Base-by-base conservation (phyloP, 331 rosid genomes). In the Quercus tomentella region DNA sequence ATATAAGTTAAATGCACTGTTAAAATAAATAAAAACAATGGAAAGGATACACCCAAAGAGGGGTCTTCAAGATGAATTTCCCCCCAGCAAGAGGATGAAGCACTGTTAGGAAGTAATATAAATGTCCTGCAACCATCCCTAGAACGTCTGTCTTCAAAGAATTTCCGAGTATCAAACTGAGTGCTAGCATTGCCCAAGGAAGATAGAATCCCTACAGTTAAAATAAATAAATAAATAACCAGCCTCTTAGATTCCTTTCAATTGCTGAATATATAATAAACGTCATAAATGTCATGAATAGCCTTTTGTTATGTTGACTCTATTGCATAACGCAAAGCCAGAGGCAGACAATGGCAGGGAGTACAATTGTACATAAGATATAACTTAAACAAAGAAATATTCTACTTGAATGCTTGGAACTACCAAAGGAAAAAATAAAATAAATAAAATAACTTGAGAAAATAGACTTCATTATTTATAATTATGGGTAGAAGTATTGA, bases 61-160 rank as follows among this genome's bases (percentile, higher is more conserved):
- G 96, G 72, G 97, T 89, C 74, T 86, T 93, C 89, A 89, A 75
- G 61, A 52, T 74, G 82, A 51, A 43, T 43, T 88, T 81, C 49
- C 97, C 94, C 65, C 93, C 90, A 75, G 94, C 79, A 77, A 93
- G 94, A 75, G 97, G 96, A 80, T 93, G 87, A 76, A 93, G 92
- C 51, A 93, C 96, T 2, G 92, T 80, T 62, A 93, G 80, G 80
- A 93, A 93, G 92, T 93, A 93, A 79, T 87, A 88, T 6, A 93
- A 41, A 75, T 93, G 97, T 43, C 97, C 93, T 77, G 88, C 89
- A 67, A 88, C 61, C 84, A 91, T 88, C 71, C 96, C 96, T 70
- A 78, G 25, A 74, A 92, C 82, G 76, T 45, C 74, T 82, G 89
- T 78, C 76, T 8, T 88, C 74, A 88, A 28, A 10, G 86, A 79